A percentile compares a stretch with the other conserved stretches of the same genome.
phyloP scores from a whole-genome alignment of 2,329 filamentous ascomycete species.

The Diaporthe sp. region DNA sequence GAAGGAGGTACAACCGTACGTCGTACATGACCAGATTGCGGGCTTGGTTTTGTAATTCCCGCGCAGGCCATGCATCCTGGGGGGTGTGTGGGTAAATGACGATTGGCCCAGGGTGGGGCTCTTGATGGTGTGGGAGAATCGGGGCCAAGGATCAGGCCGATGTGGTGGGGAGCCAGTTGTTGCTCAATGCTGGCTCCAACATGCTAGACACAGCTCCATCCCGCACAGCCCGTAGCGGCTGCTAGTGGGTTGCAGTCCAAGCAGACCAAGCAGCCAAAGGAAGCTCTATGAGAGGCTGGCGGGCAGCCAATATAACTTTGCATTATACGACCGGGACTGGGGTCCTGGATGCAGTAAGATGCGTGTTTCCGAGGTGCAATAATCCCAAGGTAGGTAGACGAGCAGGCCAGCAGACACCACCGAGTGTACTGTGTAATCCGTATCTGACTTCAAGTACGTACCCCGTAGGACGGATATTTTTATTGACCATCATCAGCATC shows the following conservation, averaged over 20 bases:
- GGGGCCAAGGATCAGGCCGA: constrained; percentile 33
- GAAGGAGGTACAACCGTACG: constrained; percentile 22
- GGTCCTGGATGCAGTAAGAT: constrained; percentile 29
- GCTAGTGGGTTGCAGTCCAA: constrained; percentile 19
- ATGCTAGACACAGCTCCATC: constrained; percentile 16
- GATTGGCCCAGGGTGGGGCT: constrained; percentile 38
- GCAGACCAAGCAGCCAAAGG: neutral
- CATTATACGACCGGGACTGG: constrained; percentile 34
- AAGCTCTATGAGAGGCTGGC: constrained; percentile 18
- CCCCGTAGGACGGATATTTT: neutral
- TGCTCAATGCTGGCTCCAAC: constrained; percentile 18
- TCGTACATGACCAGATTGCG: constrained; percentile 37
- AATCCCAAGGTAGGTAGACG: neutral
- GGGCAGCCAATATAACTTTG: constrained; percentile 30
- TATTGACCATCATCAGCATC: neutral
- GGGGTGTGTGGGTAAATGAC: constrained; percentile 41
- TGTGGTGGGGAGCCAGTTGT: constrained; percentile 29
- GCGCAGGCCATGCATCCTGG: constrained; percentile 38
- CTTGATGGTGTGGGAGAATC: constrained; percentile 35
- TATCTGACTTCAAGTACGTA: constrained; percentile 4
- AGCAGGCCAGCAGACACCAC: neutral
- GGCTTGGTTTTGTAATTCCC: constrained; percentile 37
- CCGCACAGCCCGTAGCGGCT: constrained; percentile 17
- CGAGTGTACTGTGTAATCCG: neutral
- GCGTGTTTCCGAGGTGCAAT: constrained; percentile 28